Evolutionary conservation across 2,329 filamentous ascomycete species (phyloP), one percentile per base, ranked within the genome.

Genomic region (Hypocrella siamensis): DNA sequence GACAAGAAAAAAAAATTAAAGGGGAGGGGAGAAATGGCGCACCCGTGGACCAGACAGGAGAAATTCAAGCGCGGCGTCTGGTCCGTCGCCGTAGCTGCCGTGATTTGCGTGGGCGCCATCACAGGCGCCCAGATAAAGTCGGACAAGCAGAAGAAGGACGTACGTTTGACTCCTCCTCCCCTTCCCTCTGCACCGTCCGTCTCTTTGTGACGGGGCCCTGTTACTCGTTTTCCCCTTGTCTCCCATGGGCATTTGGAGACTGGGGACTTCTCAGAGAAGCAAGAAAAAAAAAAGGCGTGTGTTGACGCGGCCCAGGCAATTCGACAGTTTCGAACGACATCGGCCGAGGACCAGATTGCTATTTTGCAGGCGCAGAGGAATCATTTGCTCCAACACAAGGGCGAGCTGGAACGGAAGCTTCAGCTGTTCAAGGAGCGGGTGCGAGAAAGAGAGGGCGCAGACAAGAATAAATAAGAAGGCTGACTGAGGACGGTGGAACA

Each of bases 51-150:
- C 15, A 42, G 38, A 28, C 47, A 49, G 22, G 46, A 56, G 33
- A 55, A 52, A 35, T 35, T 54, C 30, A 49, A 45, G 36, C 41
- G 48, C 28, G 53, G 49, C 34, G 35, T 56, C 33, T 49, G 48
- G 46, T 63, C 63, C n/a, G 53, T 46, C 21, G 61, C 60, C 21
- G 56, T 64, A 38, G 58, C 55, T 3, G 61, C 60, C 36, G 54
- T 64, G 35, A 54, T 63, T 37, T 50, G 58, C 36, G 60, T 63
- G 19, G 62, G 63, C 35, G 47, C 58, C 28, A 51, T 62, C 29
- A 65, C 64, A 34, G 64, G 64, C 31, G 64, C 63, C 6, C 58
- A 60, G 28, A 44, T 67, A 28, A 67, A 66, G 48, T 54, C 56
- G 30, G 58, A 64, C 36, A 51, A 57, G 35, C 60, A 67, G 38